Base-by-base conservation (phyloP, 2,329 filamentous ascomycete species). In the Atkinsonella hypoxylon region DNA sequence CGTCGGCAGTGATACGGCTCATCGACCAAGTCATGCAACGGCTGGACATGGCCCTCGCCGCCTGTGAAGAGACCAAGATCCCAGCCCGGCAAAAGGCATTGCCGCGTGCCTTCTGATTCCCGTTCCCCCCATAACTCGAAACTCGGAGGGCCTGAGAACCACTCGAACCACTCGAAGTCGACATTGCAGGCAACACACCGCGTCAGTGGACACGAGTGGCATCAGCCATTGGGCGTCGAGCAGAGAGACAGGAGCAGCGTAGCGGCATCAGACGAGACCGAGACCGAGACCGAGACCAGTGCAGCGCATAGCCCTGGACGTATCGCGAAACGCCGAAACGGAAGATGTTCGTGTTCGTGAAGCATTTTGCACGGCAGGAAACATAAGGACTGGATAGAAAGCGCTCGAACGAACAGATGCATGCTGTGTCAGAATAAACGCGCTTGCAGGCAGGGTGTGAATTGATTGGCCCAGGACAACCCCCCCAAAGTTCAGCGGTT, bases 391-490 rank as follows among this genome's bases (percentile, higher is more conserved):
- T 48, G 38, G 46, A 41, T 18, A 15, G 8, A 31, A 22, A 42
- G 38, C 38, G 38, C 26, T 39, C 17, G 39, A n/a, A 20, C 2
- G 39, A 41, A 20, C 13, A 10, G 39, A 41, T n/a, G 20, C 20
- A 26, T 26, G 39, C 12, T 20, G 46, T 39, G 38, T 45, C 34
- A 50, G 48, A 26, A 6, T 18, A 47, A 44, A 20, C 49, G 39
- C 39, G 42, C 26, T 40, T 26, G 7, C 20, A 31, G 13, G 44
- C 39, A 44, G 39, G 36, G 45, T 42, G 30, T 42, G 49, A 32
- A 30, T 44, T 47, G 49, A 51, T 51, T 51, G 49, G 49, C 39
- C 5, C 9, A 46, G 34, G 34, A 8, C 26, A 15, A 7, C 34
- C 9, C 12, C 31, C 31, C 34, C 34, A 36, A 9, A 12, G 34